Conservation (phyloP, 2,329 filamentous ascomycete species). For the Ciborinia camelliae region DNA sequence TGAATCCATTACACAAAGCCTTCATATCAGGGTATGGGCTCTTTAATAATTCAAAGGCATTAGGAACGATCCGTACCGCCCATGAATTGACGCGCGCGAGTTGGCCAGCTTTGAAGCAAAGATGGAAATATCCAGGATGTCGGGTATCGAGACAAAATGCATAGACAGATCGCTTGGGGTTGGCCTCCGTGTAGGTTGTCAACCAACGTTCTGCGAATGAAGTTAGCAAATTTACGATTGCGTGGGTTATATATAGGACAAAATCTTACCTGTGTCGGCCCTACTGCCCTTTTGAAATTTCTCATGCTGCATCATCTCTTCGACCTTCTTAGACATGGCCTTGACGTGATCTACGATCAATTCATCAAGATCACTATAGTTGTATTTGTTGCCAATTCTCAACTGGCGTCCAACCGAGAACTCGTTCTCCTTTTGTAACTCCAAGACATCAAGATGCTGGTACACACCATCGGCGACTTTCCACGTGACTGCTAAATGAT, state of each 20-base stretch:
- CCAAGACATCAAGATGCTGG: constrained; percentile 95
- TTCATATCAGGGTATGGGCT: constrained; percentile 92
- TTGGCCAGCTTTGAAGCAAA: constrained; percentile 92
- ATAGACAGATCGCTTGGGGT: constrained; percentile 89
- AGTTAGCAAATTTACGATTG: constrained; percentile 11
- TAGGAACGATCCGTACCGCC: constrained; percentile 86
- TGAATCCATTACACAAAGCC: constrained; percentile 95
- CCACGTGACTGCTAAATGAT: constrained; percentile 96
- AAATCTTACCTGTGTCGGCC: constrained; percentile 73
- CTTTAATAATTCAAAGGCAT: constrained; percentile 87
- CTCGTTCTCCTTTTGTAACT: constrained; percentile 95
- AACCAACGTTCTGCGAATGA: constrained; percentile 77
- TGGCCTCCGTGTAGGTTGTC: constrained; percentile 91
- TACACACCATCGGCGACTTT: constrained; percentile 96
- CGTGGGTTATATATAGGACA: background rate
- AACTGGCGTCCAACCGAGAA: constrained; percentile 87
- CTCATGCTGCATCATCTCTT: constrained; percentile 91
- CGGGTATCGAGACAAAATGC: constrained; percentile 93
- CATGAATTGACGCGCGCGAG: constrained; percentile 70
- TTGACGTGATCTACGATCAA: constrained; percentile 96
- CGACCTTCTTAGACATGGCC: constrained; percentile 95
- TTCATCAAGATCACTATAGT: constrained; percentile 94
- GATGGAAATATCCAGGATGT: constrained; percentile 89
- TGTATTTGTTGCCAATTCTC: constrained; percentile 82
- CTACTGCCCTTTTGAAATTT: constrained; percentile 84